A percentile compares a stretch with the other conserved stretches of the same genome.
Evolutionary conservation across 2,329 filamentous ascomycete species (phyloP).

Genomic region (Aspergillus aculeatinus): DNA sequence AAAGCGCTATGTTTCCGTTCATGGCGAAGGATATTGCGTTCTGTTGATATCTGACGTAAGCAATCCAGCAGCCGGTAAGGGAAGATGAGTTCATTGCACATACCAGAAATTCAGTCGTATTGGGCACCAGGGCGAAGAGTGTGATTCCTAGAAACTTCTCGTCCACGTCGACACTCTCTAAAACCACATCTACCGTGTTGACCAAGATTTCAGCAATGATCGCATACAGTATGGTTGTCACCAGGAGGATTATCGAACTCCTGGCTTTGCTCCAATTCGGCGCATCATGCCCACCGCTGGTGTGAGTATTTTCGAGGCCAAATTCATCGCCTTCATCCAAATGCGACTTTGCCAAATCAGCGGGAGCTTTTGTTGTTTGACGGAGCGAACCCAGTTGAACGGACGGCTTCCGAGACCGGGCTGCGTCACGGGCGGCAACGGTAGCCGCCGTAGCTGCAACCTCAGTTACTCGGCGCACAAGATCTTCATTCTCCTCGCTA

Average conservation of each 20-base stretch:
- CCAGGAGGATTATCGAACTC: conserved; percentile 83
- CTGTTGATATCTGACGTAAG: conserved; percentile 41
- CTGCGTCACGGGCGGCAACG: conserved; percentile 77
- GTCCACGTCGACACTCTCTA: conserved; percentile 86
- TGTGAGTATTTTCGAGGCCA: conserved; percentile 45
- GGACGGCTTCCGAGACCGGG: conserved; percentile 53
- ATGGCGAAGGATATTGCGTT: conserved; percentile 99
- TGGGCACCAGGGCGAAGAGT: conserved; percentile 92
- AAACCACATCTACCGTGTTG: conserved; percentile 93
- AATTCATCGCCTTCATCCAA: conserved; percentile 51
- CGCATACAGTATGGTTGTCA: conserved; percentile 89
- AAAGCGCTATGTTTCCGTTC: conserved; percentile 98
- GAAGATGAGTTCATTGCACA: conserved; percentile 34
- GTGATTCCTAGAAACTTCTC: conserved; percentile 98
- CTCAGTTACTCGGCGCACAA: conserved; percentile 86
- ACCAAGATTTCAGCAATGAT: conserved; percentile 96
- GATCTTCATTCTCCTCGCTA: conserved; percentile 74
- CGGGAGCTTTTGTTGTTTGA: conserved; percentile 37
- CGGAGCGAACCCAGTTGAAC: conserved; percentile 35
- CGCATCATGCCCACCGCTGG: conserved; percentile 82
- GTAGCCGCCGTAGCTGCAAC: conserved; percentile 89
- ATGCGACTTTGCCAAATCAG: conserved; percentile 37
- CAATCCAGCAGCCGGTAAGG: background rate
- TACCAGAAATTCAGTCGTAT: conserved; percentile 96
- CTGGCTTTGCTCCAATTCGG: conserved; percentile 95